Evolutionary conservation across 148 eudicot species (phyloP).

Genomic region (Cornus florida): DNA sequence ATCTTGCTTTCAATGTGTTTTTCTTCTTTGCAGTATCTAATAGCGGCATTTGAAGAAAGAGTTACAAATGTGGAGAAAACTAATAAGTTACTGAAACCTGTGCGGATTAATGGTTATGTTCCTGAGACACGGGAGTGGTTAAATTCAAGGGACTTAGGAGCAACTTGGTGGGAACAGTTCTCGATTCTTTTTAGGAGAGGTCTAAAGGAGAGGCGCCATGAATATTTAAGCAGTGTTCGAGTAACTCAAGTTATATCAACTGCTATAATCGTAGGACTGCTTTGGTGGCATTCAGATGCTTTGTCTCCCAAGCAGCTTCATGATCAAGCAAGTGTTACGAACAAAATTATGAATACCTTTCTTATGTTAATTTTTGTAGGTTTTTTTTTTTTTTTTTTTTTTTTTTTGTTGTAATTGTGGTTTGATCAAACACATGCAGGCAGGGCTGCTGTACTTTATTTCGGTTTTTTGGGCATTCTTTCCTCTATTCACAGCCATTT

Average conservation of each 20-base stretch:
- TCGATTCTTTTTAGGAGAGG: conserved; percentile 28
- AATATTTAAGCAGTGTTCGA: conserved; percentile 28
- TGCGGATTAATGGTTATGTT: no score
- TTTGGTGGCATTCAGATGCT: conserved; percentile 30
- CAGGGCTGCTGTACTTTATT: conserved; percentile 64
- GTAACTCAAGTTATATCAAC: conserved; percentile 31
- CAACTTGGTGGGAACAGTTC: conserved; percentile 37
- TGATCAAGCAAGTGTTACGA: conserved; percentile 19
- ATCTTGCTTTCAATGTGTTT: no score
- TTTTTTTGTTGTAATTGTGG: no score
- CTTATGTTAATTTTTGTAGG: no score
- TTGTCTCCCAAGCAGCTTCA: conserved; percentile 8
- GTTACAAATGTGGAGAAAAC: no score
- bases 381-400: no score
- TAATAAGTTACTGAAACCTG: no score
- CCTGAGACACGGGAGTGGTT: no score
- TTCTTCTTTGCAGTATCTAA: no score
- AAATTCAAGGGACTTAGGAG: no score
- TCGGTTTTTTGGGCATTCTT: conserved; percentile 76
- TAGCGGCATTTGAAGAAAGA: no score
- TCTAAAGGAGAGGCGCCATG: conserved; percentile 31
- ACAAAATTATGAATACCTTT: no score
- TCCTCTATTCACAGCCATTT: conserved; percentile 71
- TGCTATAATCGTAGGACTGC: conserved; percentile 31
- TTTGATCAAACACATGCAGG: conserved; percentile 30